Base-by-base conservation (phyloP, 345 rosid genomes). In the Cardiospermum halicacabum region DNA sequence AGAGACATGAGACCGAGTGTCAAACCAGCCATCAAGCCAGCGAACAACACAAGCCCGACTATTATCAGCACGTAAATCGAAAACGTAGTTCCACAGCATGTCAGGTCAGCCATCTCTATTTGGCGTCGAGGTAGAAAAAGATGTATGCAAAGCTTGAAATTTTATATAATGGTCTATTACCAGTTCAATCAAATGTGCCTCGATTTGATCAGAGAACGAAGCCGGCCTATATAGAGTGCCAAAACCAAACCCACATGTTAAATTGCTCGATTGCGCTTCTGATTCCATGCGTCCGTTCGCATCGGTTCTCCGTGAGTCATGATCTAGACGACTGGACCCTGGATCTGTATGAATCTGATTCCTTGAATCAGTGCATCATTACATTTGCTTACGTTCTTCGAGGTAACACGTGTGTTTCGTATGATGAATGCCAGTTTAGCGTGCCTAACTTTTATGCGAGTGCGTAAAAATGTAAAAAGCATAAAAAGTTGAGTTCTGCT, bases 1-100 rank as follows among this genome's bases (percentile, higher is more conserved):
- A 90, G 79, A 57, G 98, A 93, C 97, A 93, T 90, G 78, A 93
- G 96, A 53, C 96, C 98, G 0, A 90, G 88, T 0, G 98, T 93
- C n/a, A 93, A 58, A 21, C 98, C 98, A 15, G 98, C 94, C 97
- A 93, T 90, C 51, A 93, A 70, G 0, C 97, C 98, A 15, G 96
- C 97, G 72, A 90, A 93, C 22, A 70, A 5, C 8, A 93, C 98
- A 19, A 90, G 75, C 15, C 86, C 91, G 30, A 79, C 70, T 60
- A 72, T 82, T 47, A 67, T 70, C 39, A 88, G 39, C 27, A 93
- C 40, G 72, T 56, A 77, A 21, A 88, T 16, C 37, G 3, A 75
- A 73, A 93, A 93, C 66, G 58, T 25, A 0, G 82, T 53, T 58
- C 74, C 81, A 50, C 96, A 93, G 67, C 92, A 84, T 5, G 80